These are phyloP conservation scores for Tillandsia fasciculata DNA, from an alignment of 176 grass and related monocot species.

Conservation along the genomic window DNA sequence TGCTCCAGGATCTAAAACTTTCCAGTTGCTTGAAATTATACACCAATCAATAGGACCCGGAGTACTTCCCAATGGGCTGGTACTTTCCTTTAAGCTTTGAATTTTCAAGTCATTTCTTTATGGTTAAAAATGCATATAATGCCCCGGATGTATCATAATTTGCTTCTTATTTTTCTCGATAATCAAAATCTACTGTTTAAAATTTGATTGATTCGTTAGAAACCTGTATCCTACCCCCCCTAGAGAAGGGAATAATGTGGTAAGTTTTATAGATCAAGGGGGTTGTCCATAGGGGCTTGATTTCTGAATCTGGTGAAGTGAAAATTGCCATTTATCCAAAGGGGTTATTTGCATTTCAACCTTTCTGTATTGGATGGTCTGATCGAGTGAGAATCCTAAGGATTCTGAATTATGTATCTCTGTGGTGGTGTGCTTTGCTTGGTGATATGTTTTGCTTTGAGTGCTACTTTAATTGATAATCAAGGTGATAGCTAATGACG, in stretches of 20 bases:
- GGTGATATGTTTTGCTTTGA: no score
- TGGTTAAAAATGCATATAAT: not conserved
- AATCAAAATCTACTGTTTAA: no score
- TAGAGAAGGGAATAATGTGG: no score
- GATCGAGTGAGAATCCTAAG: not conserved
- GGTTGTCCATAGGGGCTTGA: no score
- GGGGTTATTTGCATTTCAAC: not conserved
- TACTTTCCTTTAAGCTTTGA: conserved; percentile 19
- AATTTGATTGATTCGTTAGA: no score
- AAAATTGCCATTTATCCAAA: no score
- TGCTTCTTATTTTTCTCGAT: no score
- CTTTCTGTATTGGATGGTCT: not conserved
- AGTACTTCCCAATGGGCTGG: conserved; percentile 73
- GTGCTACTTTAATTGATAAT: not conserved
- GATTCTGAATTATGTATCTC: not conserved
- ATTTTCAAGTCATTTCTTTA: not conserved
- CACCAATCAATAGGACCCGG: conserved; percentile 66
- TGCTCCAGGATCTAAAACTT: conserved; percentile 97
- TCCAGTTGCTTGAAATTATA: conserved; percentile 98
- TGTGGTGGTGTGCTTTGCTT: no score
- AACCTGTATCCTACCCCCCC: no score
- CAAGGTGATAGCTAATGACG: conserved; percentile 93
- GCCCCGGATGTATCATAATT: no score
- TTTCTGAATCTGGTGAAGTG: no score
- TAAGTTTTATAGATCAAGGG: no score